Evolutionary conservation across 805 yeast genomes (phyloP), one percentile per base, ranked within the genome.

Genomic region (Candida mattraensis): DNA sequence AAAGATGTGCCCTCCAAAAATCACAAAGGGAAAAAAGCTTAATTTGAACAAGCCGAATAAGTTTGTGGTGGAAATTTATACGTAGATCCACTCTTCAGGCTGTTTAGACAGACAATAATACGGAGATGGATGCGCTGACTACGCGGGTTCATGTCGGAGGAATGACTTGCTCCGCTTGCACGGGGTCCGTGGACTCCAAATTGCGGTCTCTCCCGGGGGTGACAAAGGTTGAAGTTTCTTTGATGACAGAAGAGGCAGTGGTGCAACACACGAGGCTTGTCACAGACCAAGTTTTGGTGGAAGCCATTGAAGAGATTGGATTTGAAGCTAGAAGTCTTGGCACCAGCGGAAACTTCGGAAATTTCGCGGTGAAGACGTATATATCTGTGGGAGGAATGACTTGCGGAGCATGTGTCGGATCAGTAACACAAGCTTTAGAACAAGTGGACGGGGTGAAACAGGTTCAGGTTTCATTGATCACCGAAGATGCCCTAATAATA

Each of bases 161-260:
- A 2, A 91, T 89, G 97, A 89, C 98, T 2, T 91, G 97, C 54
- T 82, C 93, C 2, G 74, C 95, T 1, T 91, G 98, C 56, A 72
- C 84, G 0, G 69, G 81, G 2, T 66, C 93, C 0, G 76, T 91
- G 14, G 74, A 80, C 0, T 60, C 35, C 5, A 33, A 49, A 3
- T 24, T 60, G 11, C 23, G 30, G 16, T 18, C 30, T 2, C 8
- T 57, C 0, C 33, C 39, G 3, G 62, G 62, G 5, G 58, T 46
- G 2, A 64, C 53, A 3, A 25, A 23, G 11, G 86, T 71, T 0
- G 68, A 72, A 3, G 86, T 89, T 1, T 83, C 96, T 1, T 69
- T 87, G 19, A 63, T 86, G 3, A 86, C 95, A 0, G 93, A 85
- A 47, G 75, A 77, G 31, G 96, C 89, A 2, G 53, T 61, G 12